These are phyloP conservation scores for Exophiala calicioides DNA, from an alignment of 2,329 filamentous ascomycete genomes.

Conservation along the genomic window DNA sequence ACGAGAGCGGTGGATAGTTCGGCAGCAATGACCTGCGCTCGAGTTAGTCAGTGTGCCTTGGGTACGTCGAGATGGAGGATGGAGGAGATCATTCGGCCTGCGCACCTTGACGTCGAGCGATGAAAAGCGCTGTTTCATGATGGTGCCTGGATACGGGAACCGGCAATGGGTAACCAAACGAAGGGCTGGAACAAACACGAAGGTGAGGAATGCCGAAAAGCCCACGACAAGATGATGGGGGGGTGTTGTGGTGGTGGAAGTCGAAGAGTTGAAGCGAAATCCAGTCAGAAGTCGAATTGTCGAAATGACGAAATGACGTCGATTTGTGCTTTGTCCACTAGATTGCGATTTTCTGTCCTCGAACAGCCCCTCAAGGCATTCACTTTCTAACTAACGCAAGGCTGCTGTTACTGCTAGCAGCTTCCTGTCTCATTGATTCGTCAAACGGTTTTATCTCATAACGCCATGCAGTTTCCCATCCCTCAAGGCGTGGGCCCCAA, in stretches of 20 bases:
- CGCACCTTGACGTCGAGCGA: conserved; percentile 59
- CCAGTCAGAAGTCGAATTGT: not conserved
- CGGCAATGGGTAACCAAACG: no score
- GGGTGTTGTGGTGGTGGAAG: no score
- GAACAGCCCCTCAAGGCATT: not conserved
- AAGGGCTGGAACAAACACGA: no score
- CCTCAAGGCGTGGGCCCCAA: no score
- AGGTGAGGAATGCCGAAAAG: no score
- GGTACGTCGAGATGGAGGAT: not conserved
- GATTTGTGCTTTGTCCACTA: conserved; percentile 5
- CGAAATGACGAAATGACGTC: conserved; percentile 15
- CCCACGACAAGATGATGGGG: no score
- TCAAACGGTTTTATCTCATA: conserved; percentile 8
- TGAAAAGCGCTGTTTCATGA: conserved; percentile 62
- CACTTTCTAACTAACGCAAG: no score
- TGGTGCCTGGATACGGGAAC: conserved; percentile 11
- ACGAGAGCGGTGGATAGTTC: conserved; percentile 80
- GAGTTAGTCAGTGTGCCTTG: conserved; percentile 14
- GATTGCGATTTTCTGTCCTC: not conserved
- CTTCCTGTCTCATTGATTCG: no score
- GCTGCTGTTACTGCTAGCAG: no score
- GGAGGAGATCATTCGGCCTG: conserved; percentile 1
- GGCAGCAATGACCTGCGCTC: conserved; percentile 78
- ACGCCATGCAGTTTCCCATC: conserved; percentile 12
- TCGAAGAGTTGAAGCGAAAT: no score